Base-by-base conservation (phyloP, 495 filamentous ascomycete genomes). In the Pseudomonodictys pantanalensis region DNA sequence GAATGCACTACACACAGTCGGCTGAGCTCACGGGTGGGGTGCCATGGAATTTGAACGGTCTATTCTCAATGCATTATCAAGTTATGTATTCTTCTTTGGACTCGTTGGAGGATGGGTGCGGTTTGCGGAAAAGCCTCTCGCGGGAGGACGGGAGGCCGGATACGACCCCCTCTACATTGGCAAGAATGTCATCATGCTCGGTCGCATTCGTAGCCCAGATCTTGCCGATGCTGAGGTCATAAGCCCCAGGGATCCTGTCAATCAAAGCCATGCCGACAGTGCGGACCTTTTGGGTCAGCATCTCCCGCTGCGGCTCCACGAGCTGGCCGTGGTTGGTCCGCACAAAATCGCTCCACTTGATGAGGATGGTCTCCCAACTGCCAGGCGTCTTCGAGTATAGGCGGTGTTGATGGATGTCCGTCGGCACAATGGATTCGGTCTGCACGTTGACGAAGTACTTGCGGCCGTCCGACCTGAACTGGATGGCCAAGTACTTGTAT, bases 401-500 rank as follows among this genome's bases (percentile, higher is more conserved):
- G 58, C 95, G 79, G 72, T 98, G 95, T 73, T 98, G 93, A 73
- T 97, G 95, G 56, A 98, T 78, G 73, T 98, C 93, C 2, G 92
- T 92, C 30, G 90, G 85, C 44, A 95, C 87, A 51, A 97, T 83
- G 1, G 87, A 87, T 59, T 98, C 93, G 9, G 91, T 96, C 77
- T 97, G 95, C 33, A 98, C 76, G 72, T 98, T 98, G 47, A 98
- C 85, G 48, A 93, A 90, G 74, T 97, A 98, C 62, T 88, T 86
- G 8, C 92, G 77, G 11, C 92, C 92, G 73, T 97, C 95, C 23
- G 87, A 90, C 71, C 90, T 92, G 62, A 97, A 78, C n/a, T 91
- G 86, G 68, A 98, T 71, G 0, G 89, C 95, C 7, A 97, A 83
- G 72, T 90, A 97, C 5, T 79, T 71, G 72, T 96, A 96, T 1